Conservation (phyloP, 257 asterid genomes). For the Penstemon eatonii region DNA sequence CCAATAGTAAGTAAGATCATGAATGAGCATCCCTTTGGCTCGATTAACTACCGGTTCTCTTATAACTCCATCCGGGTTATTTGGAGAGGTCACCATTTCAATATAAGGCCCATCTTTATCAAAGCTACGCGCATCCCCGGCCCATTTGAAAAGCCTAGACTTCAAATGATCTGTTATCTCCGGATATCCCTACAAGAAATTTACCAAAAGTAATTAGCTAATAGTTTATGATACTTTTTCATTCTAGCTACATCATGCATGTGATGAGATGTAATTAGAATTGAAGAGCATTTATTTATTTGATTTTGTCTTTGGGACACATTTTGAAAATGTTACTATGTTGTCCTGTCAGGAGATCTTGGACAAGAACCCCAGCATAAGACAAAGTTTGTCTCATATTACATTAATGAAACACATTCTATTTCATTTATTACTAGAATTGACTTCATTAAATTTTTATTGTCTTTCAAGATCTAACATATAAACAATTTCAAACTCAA, state of each 20-base stretch:
- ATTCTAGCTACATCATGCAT: not conserved
- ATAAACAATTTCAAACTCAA: not conserved
- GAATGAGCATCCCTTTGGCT: slow-evolving; percentile 44
- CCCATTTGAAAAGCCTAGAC: slow-evolving; percentile 68
- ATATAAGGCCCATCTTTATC: slow-evolving; percentile 55
- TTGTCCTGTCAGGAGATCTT: slow-evolving; percentile 32
- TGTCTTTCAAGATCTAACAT: slow-evolving; percentile 18
- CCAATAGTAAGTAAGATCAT: slow-evolving; percentile 91
- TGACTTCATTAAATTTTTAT: slow-evolving; percentile 18
- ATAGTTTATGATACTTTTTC: not conserved
- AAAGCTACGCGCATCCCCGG: slow-evolving; percentile 62
- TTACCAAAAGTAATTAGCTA: not conserved
- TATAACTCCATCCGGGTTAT: slow-evolving; percentile 62
- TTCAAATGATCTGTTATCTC: slow-evolving; percentile 51
- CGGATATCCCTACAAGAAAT: slow-evolving; percentile 54
- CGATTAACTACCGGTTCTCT: slow-evolving; percentile 59
- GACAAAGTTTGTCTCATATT: slow-evolving; percentile 35
- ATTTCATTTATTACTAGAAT: slow-evolving; percentile 18
- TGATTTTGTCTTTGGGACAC: not conserved
- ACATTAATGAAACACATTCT: not conserved
- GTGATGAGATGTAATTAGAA: not conserved
- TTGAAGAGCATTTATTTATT: not conserved
- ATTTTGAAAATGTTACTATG: slow-evolving; percentile 35
- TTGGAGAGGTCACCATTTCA: slow-evolving; percentile 79
- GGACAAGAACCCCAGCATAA: slow-evolving; percentile 36